Conservation (phyloP, 176 grass and related monocot genomes). For the Oryza rufipogon region DNA sequence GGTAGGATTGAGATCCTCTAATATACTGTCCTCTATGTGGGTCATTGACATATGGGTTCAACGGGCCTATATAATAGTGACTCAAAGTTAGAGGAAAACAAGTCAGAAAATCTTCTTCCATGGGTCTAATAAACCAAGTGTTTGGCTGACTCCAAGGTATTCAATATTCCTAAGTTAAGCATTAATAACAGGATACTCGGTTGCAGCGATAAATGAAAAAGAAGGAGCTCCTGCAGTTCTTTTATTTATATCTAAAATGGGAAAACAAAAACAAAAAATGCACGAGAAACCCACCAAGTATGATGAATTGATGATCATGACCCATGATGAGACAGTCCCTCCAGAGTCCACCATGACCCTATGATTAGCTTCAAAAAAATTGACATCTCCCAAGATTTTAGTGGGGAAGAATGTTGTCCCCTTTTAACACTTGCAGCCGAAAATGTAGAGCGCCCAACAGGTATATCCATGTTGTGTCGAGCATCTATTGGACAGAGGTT, state of each 20-base stretch:
- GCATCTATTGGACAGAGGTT: slow-evolving; percentile 53
- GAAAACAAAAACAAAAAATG: neutral
- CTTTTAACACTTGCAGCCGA: slow-evolving; percentile 59
- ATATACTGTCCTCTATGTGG: too few species aligned
- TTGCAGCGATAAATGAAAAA: neutral
- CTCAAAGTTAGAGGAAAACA: too few species aligned
- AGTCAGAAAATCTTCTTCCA: too few species aligned
- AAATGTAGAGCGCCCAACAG: slow-evolving; percentile 41
- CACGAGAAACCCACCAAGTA: neutral
- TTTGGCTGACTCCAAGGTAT: slow-evolving; percentile 4
- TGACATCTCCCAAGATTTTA: slow-evolving; percentile 42
- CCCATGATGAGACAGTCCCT: slow-evolving; percentile 34
- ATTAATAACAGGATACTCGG: neutral
- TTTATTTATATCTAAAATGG: slow-evolving; percentile 22
- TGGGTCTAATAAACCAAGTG: neutral
- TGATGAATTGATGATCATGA: neutral
- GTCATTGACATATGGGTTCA: too few species aligned
- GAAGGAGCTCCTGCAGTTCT: neutral
- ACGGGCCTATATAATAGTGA: too few species aligned
- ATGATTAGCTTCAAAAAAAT: slow-evolving; percentile 47
- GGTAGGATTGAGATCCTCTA: neutral
- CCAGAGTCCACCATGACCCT: slow-evolving; percentile 34
- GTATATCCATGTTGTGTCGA: slow-evolving; percentile 46
- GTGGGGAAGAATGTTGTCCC: slow-evolving; percentile 56
- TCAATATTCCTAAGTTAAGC: neutral